A percentile compares a stretch with the other conserved stretches of the same genome.
Evolutionary conservation across 306 rosid genomes (phyloP).

Genomic region (Cicer yamashitae): DNA sequence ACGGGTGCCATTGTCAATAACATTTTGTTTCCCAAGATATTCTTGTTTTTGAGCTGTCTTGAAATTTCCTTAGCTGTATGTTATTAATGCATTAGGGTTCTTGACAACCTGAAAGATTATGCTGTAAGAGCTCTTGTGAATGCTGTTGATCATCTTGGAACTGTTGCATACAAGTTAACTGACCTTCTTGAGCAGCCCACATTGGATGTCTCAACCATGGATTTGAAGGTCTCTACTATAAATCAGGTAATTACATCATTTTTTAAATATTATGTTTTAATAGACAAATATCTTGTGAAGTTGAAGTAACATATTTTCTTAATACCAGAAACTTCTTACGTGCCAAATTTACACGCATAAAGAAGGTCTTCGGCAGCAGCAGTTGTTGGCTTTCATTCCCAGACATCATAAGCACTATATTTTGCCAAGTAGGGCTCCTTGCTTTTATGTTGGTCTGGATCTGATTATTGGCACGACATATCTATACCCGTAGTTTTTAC

Average conservation of each 20-base stretch:
- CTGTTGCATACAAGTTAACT: conserved; percentile 93
- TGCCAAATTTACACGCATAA: conserved; percentile 77
- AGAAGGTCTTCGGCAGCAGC: conserved; percentile 95
- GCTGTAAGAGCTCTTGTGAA: conserved; percentile 92
- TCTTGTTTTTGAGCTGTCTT: conserved; percentile 35
- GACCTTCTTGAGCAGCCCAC: conserved; percentile 93
- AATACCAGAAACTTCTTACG: conserved; percentile 74
- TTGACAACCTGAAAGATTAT: conserved; percentile 94
- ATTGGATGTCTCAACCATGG: conserved; percentile 78
- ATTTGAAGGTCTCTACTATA: conserved; percentile 70
- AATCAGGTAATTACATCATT: conserved; percentile 68
- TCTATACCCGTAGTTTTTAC: conserved; percentile 37
- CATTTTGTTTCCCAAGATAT: conserved; percentile 20
- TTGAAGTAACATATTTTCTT: conserved; percentile 46
- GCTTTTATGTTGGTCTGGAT: conserved; percentile 44
- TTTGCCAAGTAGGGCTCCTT: conserved; percentile 78
- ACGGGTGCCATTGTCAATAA: conserved; percentile 15
- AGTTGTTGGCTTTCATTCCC: conserved; percentile 84
- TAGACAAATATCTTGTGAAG: conserved; percentile 36
- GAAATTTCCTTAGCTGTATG: conserved; percentile 8
- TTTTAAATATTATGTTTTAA: conserved; percentile 4
- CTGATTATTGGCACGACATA: conserved; percentile 27
- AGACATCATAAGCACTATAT: conserved; percentile 97
- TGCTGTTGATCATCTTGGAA: conserved; percentile 99
- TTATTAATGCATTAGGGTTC: conserved; percentile 63